Percentiles rank a stretch among this genome's conserved stretches.
These are phyloP conservation scores for Zopfia rhizophila DNA, from an alignment of 2,329 filamentous ascomycete species.

Conservation along the genomic window DNA sequence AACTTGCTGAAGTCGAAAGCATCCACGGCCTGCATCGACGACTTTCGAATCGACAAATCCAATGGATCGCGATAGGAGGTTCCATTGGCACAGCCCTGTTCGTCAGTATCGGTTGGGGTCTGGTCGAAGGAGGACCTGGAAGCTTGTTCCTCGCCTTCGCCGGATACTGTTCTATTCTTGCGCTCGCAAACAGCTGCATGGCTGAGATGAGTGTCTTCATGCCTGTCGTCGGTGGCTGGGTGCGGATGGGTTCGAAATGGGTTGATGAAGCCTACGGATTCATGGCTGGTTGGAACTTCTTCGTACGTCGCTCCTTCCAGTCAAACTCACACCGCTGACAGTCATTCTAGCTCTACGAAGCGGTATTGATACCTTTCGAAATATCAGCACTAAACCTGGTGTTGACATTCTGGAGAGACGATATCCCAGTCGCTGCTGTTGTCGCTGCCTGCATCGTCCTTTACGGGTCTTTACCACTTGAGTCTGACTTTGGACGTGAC, in stretches of 20 bases:
- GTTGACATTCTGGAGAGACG: conserved; percentile 35
- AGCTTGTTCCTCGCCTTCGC: conserved; percentile 67
- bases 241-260: conserved; percentile 69
- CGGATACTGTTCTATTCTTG: conserved; percentile 64
- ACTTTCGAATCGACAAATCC: conserved; percentile 42
- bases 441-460: conserved; percentile 44
- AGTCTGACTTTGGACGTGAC: neutral
- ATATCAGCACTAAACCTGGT: conserved; percentile 47
- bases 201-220: conserved; percentile 71
- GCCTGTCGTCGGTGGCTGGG: conserved; percentile 68
- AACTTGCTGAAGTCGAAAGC: too few species aligned
- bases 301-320: conserved; percentile 47
- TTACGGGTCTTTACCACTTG: conserved; percentile 25
- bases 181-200: conserved; percentile 68
- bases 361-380: conserved; percentile 57
- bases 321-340: conserved; percentile 47
- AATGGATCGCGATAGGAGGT: conserved; percentile 46
- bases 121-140: conserved; percentile 58
- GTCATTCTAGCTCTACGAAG: conserved; percentile 46
- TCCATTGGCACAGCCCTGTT: conserved; percentile 58
- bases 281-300: conserved; percentile 59
- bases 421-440: conserved; percentile 48
- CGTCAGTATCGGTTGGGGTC: conserved; percentile 67
- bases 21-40: conserved; percentile 27
- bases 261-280: conserved; percentile 71